Percentiles rank a stretch among this genome's conserved stretches.
Conservation (phyloP, 306 rosid genomes). For the Prunus dulcis region DNA sequence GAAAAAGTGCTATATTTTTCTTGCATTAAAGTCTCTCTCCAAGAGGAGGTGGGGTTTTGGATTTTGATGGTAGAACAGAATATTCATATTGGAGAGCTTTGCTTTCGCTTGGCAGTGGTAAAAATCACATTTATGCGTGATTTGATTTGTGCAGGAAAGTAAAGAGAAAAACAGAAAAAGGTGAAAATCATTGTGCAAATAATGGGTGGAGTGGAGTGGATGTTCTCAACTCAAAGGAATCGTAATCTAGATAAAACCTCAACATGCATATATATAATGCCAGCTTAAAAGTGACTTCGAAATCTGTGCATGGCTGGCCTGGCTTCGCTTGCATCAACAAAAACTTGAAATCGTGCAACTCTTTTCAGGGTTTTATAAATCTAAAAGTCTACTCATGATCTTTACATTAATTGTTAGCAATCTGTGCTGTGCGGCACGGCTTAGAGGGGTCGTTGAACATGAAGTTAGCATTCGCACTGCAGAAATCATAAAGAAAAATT, state of each 20-base stretch:
- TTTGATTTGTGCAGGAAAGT: neutral
- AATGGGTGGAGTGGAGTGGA: neutral
- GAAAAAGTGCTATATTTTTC: no score
- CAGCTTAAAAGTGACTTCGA: slow-evolving; percentile 31
- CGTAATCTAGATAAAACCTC: slow-evolving; percentile 12
- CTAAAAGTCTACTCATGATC: neutral
- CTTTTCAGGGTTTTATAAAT: neutral
- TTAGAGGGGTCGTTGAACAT: no score
- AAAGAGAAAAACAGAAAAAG: neutral
- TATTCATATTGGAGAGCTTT: neutral
- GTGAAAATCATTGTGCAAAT: neutral
- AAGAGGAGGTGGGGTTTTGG: slow-evolving; percentile 16
- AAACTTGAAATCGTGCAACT: neutral
- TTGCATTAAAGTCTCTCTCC: neutral
- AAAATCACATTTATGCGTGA: slow-evolving; percentile 3
- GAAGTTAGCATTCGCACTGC: neutral
- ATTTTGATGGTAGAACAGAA: slow-evolving; percentile 20
- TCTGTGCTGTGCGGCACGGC: no score
- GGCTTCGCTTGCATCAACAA: neutral
- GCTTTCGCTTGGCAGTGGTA: slow-evolving; percentile 25
- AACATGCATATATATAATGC: neutral
- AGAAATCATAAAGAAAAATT: neutral
- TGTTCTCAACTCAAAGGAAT: neutral
- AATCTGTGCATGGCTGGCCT: slow-evolving; percentile 1
- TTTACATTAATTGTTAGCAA: no score